Base-by-base conservation (phyloP, 257 asterid species). In the Craterostigma plantagineum region DNA sequence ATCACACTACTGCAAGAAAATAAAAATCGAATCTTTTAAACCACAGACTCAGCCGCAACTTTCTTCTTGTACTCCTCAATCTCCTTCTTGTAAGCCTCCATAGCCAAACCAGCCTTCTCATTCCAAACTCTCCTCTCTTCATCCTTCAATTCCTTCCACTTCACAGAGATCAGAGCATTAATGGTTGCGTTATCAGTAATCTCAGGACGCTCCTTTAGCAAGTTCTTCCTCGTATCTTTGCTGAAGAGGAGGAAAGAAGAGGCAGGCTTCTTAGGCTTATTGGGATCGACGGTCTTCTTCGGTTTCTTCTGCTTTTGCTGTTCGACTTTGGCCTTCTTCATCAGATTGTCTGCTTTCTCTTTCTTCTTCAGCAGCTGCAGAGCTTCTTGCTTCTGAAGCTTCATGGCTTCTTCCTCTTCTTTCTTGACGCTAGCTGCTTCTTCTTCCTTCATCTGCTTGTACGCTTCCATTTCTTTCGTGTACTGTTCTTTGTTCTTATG, bases 201-300 rank as follows among this genome's bases (percentile, higher is more conserved):
- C 34, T 77, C 90, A 0, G 78, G 81, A 1, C 82, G 72, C 55
- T 87, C 91, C 58, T 66, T 81, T 0, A 13, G 43, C 40, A 73
- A 30, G 11, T 46, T 54, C 73, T 82, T 76, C 74, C 92, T 73
- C 1, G 71, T 56, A 38, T 71, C 83, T 45, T 72, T 82, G 69
- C 95, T 74, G 58, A 10, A 35, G 8, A 79, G 72, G 15, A 82
- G 36, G 70, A 58, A 87, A 30, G 97, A 87, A 14, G 85, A 67
- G 7, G 95, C 95, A 6, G 97, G 95, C 70, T 61, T 68, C 73
- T 71, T 87, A 37, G 97, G 97, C 53, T 72, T 87, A 76, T 69
- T 76, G 1, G 92, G 97, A 57, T 87, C 95, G 41, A 18, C 77
- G 34, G 4, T 60, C 61, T 73, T 72, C 77, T 67, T 85, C 72